phyloP scores from a whole-genome alignment of 768 basidiomycete genomes.

The Neoboletus brunneissimus region DNA sequence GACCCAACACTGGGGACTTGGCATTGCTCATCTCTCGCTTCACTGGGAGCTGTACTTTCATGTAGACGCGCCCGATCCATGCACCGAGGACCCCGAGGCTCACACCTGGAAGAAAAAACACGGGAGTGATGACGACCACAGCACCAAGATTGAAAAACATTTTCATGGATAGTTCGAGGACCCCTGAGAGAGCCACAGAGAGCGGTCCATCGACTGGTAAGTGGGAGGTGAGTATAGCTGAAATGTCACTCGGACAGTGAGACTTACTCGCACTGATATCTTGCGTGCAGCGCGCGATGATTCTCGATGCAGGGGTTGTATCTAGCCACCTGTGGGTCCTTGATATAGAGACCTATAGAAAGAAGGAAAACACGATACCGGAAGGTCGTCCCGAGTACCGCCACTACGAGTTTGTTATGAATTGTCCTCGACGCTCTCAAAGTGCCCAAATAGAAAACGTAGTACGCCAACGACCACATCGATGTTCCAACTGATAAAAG shows the following conservation, averaged over 20 bases:
- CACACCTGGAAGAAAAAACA: neutral
- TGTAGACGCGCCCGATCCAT: neutral
- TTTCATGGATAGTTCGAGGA: neutral
- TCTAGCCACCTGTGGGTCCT: neutral
- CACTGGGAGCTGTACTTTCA: conserved; percentile 2
- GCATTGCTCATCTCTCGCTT: conserved; percentile 7
- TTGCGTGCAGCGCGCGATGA: neutral
- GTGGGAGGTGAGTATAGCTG: neutral
- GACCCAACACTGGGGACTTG: neutral
- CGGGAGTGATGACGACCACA: neutral
- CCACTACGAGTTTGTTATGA: neutral
- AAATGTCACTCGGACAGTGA: neutral
- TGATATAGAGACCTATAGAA: neutral
- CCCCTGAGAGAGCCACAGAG: neutral
- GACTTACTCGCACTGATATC: neutral
- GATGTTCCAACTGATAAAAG: neutral
- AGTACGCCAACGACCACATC: neutral
- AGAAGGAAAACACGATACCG: neutral
- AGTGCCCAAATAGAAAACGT: neutral
- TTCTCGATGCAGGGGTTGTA: neutral
- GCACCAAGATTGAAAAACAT: conserved; percentile 5
- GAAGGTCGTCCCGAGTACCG: conserved; percentile 1
- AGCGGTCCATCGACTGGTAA: neutral
- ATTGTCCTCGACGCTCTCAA: neutral
- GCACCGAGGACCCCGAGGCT: neutral